Base-by-base conservation (phyloP, 2,329 filamentous ascomycete species). In the Didymella pinodella region DNA sequence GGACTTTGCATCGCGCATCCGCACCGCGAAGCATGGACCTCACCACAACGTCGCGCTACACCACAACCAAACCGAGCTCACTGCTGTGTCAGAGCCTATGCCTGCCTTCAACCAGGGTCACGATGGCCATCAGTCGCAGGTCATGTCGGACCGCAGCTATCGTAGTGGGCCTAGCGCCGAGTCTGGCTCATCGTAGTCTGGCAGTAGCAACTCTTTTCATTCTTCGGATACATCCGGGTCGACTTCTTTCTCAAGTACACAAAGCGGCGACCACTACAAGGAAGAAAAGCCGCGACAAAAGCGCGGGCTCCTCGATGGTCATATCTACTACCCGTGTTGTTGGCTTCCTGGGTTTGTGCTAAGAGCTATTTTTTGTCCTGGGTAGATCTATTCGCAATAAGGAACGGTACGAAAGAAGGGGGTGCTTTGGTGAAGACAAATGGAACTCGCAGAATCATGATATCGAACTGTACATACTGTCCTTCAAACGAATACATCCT, bases 321-420 rank as follows among this genome's bases (percentile, higher is more conserved):
- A 65, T 4, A 54, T 70, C 25, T 76, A 77, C 53, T 74, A 66
- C 63, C 65, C 68, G 7, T 71, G 72, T 51, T 71, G 71, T 46
- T 76, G 69, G 68, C 65, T 76, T 14, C 75, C 75, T 34, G 64
- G 72, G 47, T 75, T 73, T 36, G 62, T 75, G 53, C 61, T 75
- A 40, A 67, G 65, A 40, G 70, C 73, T 28, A 75, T 71, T 16
- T 76, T 75, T 54, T 77, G 75, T 65, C 75, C 72, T 56, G 68
- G 58, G 8, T 69, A 53, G 32, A 4, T n/a, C 14, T n/a, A 16
- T n/a, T 18, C 1, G 34, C n/a, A 18, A 18, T 14, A 8, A 8
- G 3, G 22, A 31, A 7, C 28, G 50, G 32, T 12, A 32, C 18
- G 11, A 10, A 29, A 10, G 2, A 10, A 8, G 11, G 20, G 14